Evolutionary conservation across 2,329 filamentous ascomycete genomes (phyloP).

Genomic region (Beauveria australis): DNA sequence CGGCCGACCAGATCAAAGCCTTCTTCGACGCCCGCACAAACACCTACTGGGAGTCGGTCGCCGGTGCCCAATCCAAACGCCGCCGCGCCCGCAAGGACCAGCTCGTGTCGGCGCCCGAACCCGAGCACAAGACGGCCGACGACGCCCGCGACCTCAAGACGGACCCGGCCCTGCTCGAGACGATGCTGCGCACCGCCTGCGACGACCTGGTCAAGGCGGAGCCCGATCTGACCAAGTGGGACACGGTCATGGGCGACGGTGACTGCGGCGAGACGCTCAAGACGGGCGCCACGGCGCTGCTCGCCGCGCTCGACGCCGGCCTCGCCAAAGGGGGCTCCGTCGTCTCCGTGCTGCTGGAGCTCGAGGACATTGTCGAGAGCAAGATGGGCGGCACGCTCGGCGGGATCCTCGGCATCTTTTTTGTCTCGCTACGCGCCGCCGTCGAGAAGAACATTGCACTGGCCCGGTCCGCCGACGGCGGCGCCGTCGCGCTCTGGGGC

Average conservation of each 20-base stretch:
- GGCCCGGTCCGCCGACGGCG: conserved; percentile 19
- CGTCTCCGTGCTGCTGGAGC: conserved; percentile 36
- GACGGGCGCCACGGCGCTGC: conserved; percentile 39
- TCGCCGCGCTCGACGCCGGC: conserved; percentile 37
- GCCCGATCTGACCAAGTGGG: conserved; percentile 54
- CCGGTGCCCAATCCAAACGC: conserved; percentile 33
- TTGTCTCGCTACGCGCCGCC: conserved; percentile 38
- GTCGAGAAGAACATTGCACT: conserved; percentile 29
- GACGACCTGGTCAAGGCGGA: conserved; percentile 47
- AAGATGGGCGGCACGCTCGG: conserved; percentile 47
- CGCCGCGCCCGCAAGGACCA: conserved; percentile 33
- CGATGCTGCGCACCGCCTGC: conserved; percentile 47
- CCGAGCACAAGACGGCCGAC: conserved; percentile 28
- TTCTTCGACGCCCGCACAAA: conserved; percentile 59
- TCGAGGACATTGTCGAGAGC: conserved; percentile 47
- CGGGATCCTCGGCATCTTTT: conserved; percentile 46
- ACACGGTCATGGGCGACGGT: conserved; percentile 56
- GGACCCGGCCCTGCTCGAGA: conserved; percentile 43
- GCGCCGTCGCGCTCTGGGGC: conserved; percentile 33
- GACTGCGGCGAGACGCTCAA: conserved; percentile 58
- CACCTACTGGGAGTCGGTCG: conserved; percentile 45
- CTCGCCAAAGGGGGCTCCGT: conserved; percentile 36
- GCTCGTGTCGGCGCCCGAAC: conserved; percentile 29
- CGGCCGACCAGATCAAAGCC: conserved; percentile 45
- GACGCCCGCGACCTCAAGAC: conserved; percentile 37